A percentile compares a stretch with the other conserved stretches of the same genome.
phyloP scores from a whole-genome alignment of 2,329 filamentous ascomycete species.

The Sporothrix luriei region DNA sequence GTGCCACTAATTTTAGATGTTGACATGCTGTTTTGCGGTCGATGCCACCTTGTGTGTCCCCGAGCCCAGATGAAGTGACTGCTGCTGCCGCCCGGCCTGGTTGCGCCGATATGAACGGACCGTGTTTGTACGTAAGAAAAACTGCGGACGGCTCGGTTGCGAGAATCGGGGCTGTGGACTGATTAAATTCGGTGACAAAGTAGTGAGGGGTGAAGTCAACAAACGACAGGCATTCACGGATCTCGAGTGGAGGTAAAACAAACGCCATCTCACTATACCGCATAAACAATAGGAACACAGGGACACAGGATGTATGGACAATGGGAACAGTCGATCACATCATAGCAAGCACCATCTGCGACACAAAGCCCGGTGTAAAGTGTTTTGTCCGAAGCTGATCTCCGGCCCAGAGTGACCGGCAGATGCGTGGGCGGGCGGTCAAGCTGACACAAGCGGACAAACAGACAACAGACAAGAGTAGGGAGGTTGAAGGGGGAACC shows the following conservation, averaged over 20 bases:
- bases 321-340: no score
- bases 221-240: neutral
- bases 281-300: neutral
- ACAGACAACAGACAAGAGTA: neutral
- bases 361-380: constrained; percentile 13
- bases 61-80: neutral
- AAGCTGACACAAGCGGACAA: neutral
- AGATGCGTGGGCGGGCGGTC: neutral
- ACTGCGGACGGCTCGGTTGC: neutral
- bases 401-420: constrained; percentile 4
- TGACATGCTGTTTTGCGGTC: neutral
- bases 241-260: constrained; percentile 1
- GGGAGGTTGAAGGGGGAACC: neutral
- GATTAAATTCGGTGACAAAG: constrained; percentile 1
- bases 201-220: no score
- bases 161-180: neutral
- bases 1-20: constrained; percentile 5
- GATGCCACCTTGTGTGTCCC: neutral
- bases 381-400: neutral
- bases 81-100: no score
- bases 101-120: no score
- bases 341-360: no score
- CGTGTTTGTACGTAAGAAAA: constrained; percentile 19
- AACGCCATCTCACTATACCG: neutral
- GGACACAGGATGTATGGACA: neutral